Conservation (phyloP, 164 flowering plant species). For the Vitis amurensis region DNA sequence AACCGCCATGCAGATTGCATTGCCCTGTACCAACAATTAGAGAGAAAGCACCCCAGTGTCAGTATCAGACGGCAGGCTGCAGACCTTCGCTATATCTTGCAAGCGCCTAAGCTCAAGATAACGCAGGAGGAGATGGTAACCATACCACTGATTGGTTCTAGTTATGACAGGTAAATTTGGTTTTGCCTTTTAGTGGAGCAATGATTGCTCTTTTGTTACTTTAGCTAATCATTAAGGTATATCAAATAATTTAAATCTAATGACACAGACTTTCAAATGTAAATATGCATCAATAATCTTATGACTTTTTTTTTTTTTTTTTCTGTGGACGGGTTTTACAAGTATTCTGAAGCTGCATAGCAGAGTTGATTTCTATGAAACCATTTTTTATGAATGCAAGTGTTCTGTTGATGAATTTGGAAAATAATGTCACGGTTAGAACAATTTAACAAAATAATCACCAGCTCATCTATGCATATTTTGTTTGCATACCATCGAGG, state of each 20-base stretch:
- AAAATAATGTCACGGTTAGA: background rate
- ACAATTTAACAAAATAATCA: background rate
- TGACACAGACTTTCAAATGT: background rate
- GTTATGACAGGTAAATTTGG: constrained; percentile 76
- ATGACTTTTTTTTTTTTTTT: background rate
- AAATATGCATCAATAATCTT: background rate
- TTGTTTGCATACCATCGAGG: background rate
- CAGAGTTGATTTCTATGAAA: no score
- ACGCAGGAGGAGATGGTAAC: constrained; percentile 95
- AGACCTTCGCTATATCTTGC: constrained; percentile 83
- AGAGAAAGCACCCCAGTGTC: constrained; percentile 66
- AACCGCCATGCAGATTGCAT: constrained; percentile 90
- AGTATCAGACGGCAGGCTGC: constrained; percentile 89
- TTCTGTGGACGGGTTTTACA: background rate
- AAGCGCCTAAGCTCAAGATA: constrained; percentile 95
- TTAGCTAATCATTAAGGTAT: background rate
- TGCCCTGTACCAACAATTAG: constrained; percentile 73
- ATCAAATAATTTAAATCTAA: background rate
- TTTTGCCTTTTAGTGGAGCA: background rate
- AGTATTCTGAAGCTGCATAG: background rate
- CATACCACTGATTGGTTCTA: constrained; percentile 80
- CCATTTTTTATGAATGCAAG: no score
- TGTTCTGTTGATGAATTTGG: background rate
- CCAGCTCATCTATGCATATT: background rate
- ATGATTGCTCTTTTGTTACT: background rate